Evolutionary conservation across 2,329 filamentous ascomycete genomes (phyloP), one percentile per base, ranked within the genome.

Genomic region (Trichothecium sympodiale): DNA sequence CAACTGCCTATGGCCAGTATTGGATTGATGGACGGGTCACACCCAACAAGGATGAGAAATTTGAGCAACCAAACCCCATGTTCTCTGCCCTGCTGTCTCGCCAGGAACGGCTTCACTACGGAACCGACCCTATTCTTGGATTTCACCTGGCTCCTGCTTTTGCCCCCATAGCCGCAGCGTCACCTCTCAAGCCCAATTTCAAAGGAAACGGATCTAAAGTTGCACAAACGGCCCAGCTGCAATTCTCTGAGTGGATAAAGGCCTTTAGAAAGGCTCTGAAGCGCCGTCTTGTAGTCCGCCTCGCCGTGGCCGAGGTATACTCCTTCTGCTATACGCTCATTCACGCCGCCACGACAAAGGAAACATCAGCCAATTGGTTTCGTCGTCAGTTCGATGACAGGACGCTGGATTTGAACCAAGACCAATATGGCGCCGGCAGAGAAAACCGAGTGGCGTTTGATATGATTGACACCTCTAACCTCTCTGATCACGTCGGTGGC

Each of bases 141-240:
- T 80, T 71, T 38, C 74, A 79, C 49, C 57, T 78, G n/a, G 67
- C 69, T 3, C 53, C 61, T 1, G 67, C 62, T 3, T 62, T 59
- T 39, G 56, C 58, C 3, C 46, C 56, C 0, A 51, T 69, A 2
- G 43, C 53, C 0, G 46, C 59, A 4, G 35, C 42, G 1, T 69
- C 65, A 2, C 62, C 65, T 0, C 47, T 69, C 17, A 50, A 49
- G 6, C 44, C 52, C 2, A 31, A 42, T 2, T 31, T 33, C 2
- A 18, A 36, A 2, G 17, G 40, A 8, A 42, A 44, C 18, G 40
- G 39, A 8, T 46, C 47, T 28, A 46, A 44, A 20, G 36, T 56
- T 3, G 44, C 58, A 1, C 43, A 47, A 17, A 54, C 59, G 1
- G 66, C 65, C 1, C 57, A 53, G 38, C 41, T 46, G 3, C 62